A percentile compares a stretch with the other conserved stretches of the same genome.
Conservation (phyloP, 2,329 filamentous ascomycete species). For the Alternaria gansuensis region DNA sequence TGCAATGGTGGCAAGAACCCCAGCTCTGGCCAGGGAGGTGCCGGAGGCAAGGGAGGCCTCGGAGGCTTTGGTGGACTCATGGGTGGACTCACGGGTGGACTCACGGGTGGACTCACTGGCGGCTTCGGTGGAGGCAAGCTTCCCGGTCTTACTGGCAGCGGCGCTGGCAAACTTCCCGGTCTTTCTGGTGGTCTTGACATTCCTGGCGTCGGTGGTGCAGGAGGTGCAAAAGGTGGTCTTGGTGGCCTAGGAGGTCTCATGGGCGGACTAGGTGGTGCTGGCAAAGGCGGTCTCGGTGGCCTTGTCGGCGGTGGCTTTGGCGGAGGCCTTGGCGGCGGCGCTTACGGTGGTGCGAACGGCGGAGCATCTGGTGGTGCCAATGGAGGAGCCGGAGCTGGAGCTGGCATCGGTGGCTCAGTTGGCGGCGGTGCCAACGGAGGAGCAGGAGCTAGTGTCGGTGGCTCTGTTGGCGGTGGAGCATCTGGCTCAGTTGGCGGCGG, state of each 20-base stretch:
- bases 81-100: too few species aligned
- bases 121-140: neutral
- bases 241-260: neutral
- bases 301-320: neutral
- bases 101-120: too few species aligned
- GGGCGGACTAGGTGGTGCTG: slow-evolving; percentile 6
- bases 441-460: neutral
- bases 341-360: neutral
- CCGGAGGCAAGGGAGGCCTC: neutral
- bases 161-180: neutral
- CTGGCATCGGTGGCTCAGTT: neutral
- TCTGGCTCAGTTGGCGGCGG: neutral
- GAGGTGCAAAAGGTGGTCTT: neutral
- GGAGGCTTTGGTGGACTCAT: slow-evolving; percentile 2
- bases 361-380: neutral
- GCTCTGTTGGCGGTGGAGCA: neutral
- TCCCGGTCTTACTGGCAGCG: neutral
- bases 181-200: neutral
- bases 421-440: neutral
- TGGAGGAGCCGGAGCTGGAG: neutral
- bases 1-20: neutral
- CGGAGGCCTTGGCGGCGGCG: neutral
- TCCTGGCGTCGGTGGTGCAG: neutral
- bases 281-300: slow-evolving; percentile 4
- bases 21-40: slow-evolving; percentile 5